Evolutionary conservation across 306 rosid genomes (phyloP), one percentile per base, ranked within the genome.

Genomic region (Medicago lupulina): DNA sequence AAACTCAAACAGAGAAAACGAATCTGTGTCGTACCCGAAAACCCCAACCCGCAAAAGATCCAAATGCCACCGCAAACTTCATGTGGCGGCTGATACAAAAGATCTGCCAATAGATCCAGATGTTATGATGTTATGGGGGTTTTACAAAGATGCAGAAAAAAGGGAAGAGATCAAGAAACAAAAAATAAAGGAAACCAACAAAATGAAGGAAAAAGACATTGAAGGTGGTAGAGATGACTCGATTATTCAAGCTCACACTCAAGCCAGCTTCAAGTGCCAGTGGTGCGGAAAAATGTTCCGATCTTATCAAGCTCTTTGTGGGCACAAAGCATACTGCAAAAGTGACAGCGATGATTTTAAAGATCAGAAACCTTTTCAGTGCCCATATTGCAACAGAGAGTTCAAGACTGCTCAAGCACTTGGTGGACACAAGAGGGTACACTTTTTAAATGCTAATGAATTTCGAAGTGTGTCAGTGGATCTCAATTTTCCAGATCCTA

Each of bases 341-440:
- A 17, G 10, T 6, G 67, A 38, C 11, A 68, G 9, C 6, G 50
- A 9, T 18, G 54, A 39, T 17, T 7, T 4, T 23, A 66, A 16
- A 34, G 65, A 78, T 67, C 25, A 51, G 23, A 86, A 73, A 25
- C 16, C 2, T 0, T 78, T 81, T 31, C 44, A 78, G 54, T 92
- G 91, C 23, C 78, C 79, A 11, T 62, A 25, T 14, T 90, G 96
- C 69, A 40, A 8, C 53, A 85, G 17, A 75, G 72, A 66, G 49
- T 88, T 92, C 43, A 83, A 53, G 10, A 85, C 92, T 39, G 79
- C 88, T 14, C 90, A 86, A 67, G 90, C 89, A 19, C 83, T 92
- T 3, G 89, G 91, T 13, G 89, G 89, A 2, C 97, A 92, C 78
- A 90, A 80, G 82, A 87, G 86, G 81, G 83, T 83, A 17, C 92